Conservation (phyloP, 345 rosid species). For the Dovyalis caffra region DNA sequence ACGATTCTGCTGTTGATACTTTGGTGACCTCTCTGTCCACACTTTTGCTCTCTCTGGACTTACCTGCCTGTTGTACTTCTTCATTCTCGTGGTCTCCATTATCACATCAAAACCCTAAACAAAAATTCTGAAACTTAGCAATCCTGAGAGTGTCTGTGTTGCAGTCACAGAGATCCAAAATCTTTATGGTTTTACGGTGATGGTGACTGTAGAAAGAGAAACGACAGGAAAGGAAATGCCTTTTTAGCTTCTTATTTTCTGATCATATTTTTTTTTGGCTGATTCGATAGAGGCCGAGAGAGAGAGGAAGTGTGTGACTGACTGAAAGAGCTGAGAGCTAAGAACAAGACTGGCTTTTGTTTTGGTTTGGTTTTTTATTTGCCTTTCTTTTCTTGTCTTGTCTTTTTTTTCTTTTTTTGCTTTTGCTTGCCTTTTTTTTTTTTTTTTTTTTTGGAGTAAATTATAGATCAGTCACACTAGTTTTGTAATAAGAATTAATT, state of each 20-base stretch:
- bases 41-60: conserved; percentile 97
- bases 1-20: conserved; percentile 59
- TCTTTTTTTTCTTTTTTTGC: too few relatives aligned
- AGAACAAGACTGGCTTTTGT: not conserved
- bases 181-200: not conserved
- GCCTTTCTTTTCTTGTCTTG: not conserved
- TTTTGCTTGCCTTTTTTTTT: too few relatives aligned
- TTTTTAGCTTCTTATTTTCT: not conserved
- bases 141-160: conserved; percentile 15
- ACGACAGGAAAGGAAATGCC: not conserved
- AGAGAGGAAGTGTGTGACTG: not conserved
- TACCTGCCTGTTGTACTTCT: conserved; percentile 57
- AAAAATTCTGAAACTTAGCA: conserved; percentile 25
- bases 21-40: conserved; percentile 93
- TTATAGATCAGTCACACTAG: too few relatives aligned
- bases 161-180: not conserved
- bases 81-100: conserved; percentile 75
- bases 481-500: too few relatives aligned
- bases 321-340: not conserved
- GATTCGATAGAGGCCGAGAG: not conserved
- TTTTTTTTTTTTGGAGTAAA: too few relatives aligned
- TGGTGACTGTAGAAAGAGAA: not conserved
- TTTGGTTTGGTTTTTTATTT: not conserved
- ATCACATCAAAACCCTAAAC: conserved; percentile 13
- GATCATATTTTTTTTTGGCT: not conserved